Base-by-base conservation (phyloP, 225 moss, liverwort and hornwort species). In the Marchantia polymorpha region DNA sequence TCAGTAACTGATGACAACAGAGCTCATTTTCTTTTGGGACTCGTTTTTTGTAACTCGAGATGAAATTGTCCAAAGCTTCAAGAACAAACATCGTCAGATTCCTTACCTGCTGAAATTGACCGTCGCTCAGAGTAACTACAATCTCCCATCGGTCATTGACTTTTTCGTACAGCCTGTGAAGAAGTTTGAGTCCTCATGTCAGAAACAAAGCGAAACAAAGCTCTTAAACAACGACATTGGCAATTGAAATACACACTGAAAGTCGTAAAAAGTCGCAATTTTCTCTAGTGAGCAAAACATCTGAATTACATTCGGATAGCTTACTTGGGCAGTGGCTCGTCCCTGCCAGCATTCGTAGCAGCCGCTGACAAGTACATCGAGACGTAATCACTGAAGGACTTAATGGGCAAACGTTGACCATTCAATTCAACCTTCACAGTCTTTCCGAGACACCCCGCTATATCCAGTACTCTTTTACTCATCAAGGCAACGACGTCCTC, bases 121-220 rank as follows among this genome's bases (percentile, higher is more conserved):
- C 99, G 31, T 99, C 95, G 85, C 99, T 99, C 12, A 99, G 90
- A 82, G 90, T 91, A 8, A 94, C 91, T 66, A 90, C 90, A 55
- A 95, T 89, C 83, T 99, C 99, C 99, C 99, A 99, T 73, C 95
- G 90, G 52, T 94, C 90, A 79, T 88, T 99, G 7, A 95, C 99
- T 74, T 82, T 87, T 79, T 99, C 95, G 82, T 99, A 99, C 61
- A 95, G 81, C 86, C 99, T 99, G 95, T 20, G 25, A 27, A 46
- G 22, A 13, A 27, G 8, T 5, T 56, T 15, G 17, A 56, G n/a
- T 29, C 14, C 1, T 10, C 12, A 15, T 58, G n/a, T 71, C 50
- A 71, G 71, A 16, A 49, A 14, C 27, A 19, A 17, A 7, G 10
- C 8, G 61, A 11, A 23, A 10, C n/a, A 48, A 7, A 61, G 10